phyloP scores from a whole-genome alignment of 345 rosid species.

The Corchorus capsularis region DNA sequence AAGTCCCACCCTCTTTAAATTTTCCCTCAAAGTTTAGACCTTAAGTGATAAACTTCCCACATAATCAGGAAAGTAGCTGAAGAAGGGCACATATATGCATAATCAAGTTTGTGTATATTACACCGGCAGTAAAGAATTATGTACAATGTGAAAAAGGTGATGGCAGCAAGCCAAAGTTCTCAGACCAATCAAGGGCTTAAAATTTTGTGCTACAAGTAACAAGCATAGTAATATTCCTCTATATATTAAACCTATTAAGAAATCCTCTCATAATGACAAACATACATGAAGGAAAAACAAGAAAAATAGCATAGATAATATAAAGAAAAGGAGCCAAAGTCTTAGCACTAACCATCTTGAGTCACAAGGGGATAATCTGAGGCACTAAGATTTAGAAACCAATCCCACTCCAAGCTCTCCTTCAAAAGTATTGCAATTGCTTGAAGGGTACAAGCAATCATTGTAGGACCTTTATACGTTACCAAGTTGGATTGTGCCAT shows the following conservation, averaged over 20 bases:
- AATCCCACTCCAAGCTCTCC: conserved; percentile 92
- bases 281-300: conserved; percentile 1
- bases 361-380: conserved; percentile 93
- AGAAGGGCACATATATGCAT: not conserved
- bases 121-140: not conserved
- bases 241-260: not conserved
- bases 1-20: not conserved
- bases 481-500: conserved; percentile 93
- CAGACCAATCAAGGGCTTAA: not conserved
- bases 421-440: conserved; percentile 78
- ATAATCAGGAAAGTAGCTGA: not conserved
- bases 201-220: not conserved
- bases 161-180: not conserved
- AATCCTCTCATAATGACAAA: not conserved
- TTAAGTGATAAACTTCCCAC: not conserved
- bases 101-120: conserved; percentile 7
- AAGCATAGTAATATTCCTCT: not conserved
- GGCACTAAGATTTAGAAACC: conserved; percentile 94
- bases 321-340: conserved; percentile 1
- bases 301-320: conserved; percentile 3
- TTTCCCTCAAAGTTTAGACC: no score
- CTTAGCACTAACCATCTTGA: conserved; percentile 76
- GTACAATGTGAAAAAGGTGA: not conserved
- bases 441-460: conserved; percentile 91
- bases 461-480: conserved; percentile 92